Evolutionary conservation across 2,329 filamentous ascomycete genomes (phyloP), one percentile per base, ranked within the genome.

Genomic region (Bipolaris sorokiniana): DNA sequence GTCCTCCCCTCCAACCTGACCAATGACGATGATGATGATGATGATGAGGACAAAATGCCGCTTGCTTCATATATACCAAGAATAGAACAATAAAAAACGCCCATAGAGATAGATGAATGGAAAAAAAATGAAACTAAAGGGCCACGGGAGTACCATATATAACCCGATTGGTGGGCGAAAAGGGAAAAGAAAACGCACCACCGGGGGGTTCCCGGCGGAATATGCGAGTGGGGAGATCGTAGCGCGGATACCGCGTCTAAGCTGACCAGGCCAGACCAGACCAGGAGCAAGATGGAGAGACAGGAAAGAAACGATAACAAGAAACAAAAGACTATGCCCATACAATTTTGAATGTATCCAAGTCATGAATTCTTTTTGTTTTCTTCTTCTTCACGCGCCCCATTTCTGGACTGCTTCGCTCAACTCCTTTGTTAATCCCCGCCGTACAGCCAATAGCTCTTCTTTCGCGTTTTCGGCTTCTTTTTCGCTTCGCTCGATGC

Each of bases 321-420:
- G 42, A 18, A 23, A 9, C 18, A 9, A 37, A 48, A 11, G 4
- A 50, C 9, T 16, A 22, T 16, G 20, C n/a, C 28, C 28, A 23
- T 22, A 48, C 26, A 16, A 22, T 28, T 28, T 10, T 10, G 26
- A 22, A 18, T 15, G 15, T 9, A 13, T 18, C 16, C 42, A 10
- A 16, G 16, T 28, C 26, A 15, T 45, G 7, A 28, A 28, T 28
- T 28, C 26, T 26, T 28, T 28, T 5, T 28, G 3, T 28, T 9
- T 26, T 26, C 22, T 23, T n/a, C n/a, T 26, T 26, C 26, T 16
- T 51, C 28, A 59, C 9, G 53, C 45, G 23, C 53, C 56, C 56
- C 56, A 56, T 33, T 59, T 52, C 33, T 59, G 51, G 31, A 59
- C 56, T 33, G 56, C 56, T 31, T 59, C 56, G 13, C 53, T 53